phyloP scores from a whole-genome alignment of 257 asterid genomes.

The Nemophila menziesii region DNA sequence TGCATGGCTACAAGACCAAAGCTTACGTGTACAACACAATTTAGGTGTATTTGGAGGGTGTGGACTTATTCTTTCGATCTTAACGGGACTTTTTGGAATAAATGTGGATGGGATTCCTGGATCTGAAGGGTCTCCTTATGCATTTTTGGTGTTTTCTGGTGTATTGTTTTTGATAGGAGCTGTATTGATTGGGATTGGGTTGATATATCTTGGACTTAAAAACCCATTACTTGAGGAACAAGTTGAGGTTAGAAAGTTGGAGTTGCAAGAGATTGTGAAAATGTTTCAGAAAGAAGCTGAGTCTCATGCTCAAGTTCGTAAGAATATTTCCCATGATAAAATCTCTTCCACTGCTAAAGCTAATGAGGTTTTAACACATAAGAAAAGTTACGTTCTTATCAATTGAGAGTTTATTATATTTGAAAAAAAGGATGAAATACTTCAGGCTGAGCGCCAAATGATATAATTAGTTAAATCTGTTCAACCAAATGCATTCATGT shows the following conservation, averaged over 20 bases:
- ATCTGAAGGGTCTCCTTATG: conserved; percentile 16
- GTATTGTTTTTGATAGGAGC: conserved; percentile 22
- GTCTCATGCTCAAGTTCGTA: conserved; percentile 35
- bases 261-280: conserved; percentile 29
- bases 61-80: conserved; percentile 28
- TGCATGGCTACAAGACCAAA: conserved; percentile 32
- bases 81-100: conserved; percentile 27
- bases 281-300: conserved; percentile 33
- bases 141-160: conserved; percentile 24
- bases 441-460: conserved; percentile 45
- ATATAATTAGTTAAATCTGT: no score
- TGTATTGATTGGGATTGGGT: conserved; percentile 22
- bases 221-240: conserved; percentile 22
- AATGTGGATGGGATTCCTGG: conserved; percentile 40
- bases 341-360: conserved; percentile 3
- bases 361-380: neutral
- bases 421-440: conserved; percentile 16
- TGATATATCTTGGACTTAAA: conserved; percentile 26
- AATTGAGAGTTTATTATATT: neutral
- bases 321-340: conserved; percentile 5
- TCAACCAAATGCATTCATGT: no score
- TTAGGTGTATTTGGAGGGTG: conserved; percentile 34
- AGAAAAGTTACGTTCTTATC: neutral
- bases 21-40: conserved; percentile 31
- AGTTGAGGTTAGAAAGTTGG: conserved; percentile 24